A percentile compares a stretch with the other conserved stretches of the same genome.
These are phyloP conservation scores for Canavalia ensiformis DNA, from an alignment of 306 rosid species.

Conservation along the genomic window DNA sequence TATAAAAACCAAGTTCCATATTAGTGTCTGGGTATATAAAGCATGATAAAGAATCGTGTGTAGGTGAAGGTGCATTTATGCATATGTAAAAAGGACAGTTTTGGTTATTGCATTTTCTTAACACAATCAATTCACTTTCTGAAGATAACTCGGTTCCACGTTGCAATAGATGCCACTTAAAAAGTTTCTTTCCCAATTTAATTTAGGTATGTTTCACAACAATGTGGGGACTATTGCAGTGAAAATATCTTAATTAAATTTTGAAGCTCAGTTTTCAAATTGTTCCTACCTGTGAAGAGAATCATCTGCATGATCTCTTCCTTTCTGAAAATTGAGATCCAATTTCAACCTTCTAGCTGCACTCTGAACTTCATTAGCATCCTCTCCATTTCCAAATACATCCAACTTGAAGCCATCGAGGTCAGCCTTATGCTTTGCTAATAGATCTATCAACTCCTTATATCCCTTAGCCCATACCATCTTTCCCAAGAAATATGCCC, in stretches of 20 bases:
- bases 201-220: slow-evolving; percentile 23
- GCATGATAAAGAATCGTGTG: slow-evolving; percentile 6
- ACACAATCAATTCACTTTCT: slow-evolving; percentile 6
- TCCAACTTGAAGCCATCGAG: slow-evolving; percentile 93
- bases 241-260: slow-evolving; percentile 29
- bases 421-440: slow-evolving; percentile 77
- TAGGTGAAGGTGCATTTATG: slow-evolving; percentile 2
- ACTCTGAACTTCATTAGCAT: slow-evolving; percentile 86
- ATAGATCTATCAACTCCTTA: slow-evolving; percentile 84
- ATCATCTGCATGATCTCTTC: slow-evolving; percentile 97
- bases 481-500: slow-evolving; percentile 98
- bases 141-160: slow-evolving; percentile 39
- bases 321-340: slow-evolving; percentile 91
- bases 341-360: slow-evolving; percentile 83
- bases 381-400: slow-evolving; percentile 96
- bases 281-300: slow-evolving; percentile 87
- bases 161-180: slow-evolving; percentile 37
- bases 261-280: slow-evolving; percentile 39
- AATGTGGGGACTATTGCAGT: slow-evolving; percentile 6
- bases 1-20: slow-evolving; percentile 16
- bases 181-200: slow-evolving; percentile 13
- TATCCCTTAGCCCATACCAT: slow-evolving; percentile 99
- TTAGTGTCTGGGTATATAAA: slow-evolving; percentile 8
- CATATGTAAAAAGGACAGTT: slow-evolving; percentile 24
- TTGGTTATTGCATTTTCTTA: slow-evolving; percentile 31